Evolutionary conservation across 139 green algal species (phyloP).

Genomic region (Closterium sp.): DNA sequence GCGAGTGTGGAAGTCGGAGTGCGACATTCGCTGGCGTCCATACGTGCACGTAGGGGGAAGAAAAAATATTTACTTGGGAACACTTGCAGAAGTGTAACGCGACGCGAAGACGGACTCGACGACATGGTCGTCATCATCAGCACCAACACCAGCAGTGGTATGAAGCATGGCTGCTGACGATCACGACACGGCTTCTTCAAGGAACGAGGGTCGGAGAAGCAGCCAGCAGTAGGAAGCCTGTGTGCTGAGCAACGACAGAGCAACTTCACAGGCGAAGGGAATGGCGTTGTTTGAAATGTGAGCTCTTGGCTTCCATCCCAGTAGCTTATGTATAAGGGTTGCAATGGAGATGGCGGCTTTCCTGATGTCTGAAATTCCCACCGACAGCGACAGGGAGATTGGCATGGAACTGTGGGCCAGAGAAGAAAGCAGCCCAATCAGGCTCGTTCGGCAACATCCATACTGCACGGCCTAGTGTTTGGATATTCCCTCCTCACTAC

Average conservation of each 20-base stretch:
- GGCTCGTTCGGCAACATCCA: no score
- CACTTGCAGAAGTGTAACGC: not conserved
- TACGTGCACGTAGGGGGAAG: not conserved
- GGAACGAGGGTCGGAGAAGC: not conserved
- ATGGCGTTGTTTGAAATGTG: no score
- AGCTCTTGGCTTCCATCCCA: no score
- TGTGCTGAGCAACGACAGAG: not conserved
- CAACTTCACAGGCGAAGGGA: not conserved
- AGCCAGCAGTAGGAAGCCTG: not conserved
- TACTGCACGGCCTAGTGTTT: not conserved
- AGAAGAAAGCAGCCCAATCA: no score
- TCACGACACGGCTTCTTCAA: not conserved
- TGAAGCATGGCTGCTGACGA: not conserved
- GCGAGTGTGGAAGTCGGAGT: not conserved
- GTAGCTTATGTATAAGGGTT: no score
- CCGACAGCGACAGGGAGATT: no score
- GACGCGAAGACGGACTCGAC: slow-evolving; percentile 26
- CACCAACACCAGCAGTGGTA: not conserved
- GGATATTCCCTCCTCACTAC: not conserved
- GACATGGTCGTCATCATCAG: not conserved
- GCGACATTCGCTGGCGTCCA: not conserved
- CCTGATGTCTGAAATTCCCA: no score
- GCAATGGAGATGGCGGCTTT: no score
- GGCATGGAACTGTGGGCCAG: no score
- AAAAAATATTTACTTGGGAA: slow-evolving; percentile 19